Evolutionary conservation across 2,329 filamentous ascomycete genomes (phyloP), one percentile per base, ranked within the genome.

Genomic region (Colletotrichum destructivum): DNA sequence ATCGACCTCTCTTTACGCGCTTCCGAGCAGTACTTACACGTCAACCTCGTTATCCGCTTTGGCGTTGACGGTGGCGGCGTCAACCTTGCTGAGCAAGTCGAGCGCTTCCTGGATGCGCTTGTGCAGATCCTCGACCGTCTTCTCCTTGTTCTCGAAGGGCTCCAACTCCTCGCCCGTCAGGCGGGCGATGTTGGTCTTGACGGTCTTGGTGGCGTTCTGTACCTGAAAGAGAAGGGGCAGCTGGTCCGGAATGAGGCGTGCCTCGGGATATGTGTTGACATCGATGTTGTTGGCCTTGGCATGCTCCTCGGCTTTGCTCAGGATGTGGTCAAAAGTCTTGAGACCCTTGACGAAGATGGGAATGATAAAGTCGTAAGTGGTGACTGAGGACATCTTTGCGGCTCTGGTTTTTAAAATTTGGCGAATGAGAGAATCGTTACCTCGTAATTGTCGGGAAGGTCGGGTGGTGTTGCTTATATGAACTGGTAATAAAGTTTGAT

Each of bases 201-300:
- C 74, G 0, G 75, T 77, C 73, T 79, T 78, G 63, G 78, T 78
- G 9, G 76, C 77, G 40, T 76, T 74, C 62, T 79, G 77, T 16
- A 84, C 74, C 68, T 84, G 82, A 75, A 81, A 81, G 46, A 62
- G 72, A 23, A 84, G 76, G 16, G 81, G 80, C 16, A 75, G 73
- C 79, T 83, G 83, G 76, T 83, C 82, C 2, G 78, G 75, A 52
- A 69, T 51, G 2, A 84, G 76, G 4, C 75, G 70, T 26, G 77
- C 74, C 16, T 66, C 35, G 59, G 76, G 73, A 60, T 78, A 78
- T 11, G 71, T 64, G 64, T 77, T 74, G 23, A 74, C 60, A 51
- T 77, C 74, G 47, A 76, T 44, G 44, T 75, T 75, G 49, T 77
- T 74, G 21, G 75, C 76, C 47, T 79, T 76, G 61, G 78, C 76